Conservation (phyloP, 306 rosid genomes). For the Malus asiatica region DNA sequence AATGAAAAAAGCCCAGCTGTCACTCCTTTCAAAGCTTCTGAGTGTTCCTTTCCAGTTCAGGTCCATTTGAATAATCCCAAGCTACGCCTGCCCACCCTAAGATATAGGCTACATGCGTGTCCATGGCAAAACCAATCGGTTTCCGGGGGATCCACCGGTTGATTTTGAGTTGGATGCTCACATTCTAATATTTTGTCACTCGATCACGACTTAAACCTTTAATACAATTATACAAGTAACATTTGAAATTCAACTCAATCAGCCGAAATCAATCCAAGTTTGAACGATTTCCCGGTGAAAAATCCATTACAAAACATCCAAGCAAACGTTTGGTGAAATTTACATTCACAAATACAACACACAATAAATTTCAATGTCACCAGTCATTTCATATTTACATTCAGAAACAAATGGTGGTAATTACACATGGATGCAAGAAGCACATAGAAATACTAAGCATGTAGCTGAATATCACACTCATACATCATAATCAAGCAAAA, state of each 20-base stretch:
- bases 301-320: not conserved
- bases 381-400: not conserved
- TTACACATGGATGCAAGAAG: not conserved
- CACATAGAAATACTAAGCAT: not conserved
- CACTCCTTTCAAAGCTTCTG: not conserved
- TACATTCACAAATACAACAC: conserved; percentile 2
- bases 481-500: not conserved
- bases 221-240: not conserved
- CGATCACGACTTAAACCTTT: too few relatives aligned
- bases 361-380: not conserved
- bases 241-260: too few relatives aligned
- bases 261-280: too few relatives aligned
- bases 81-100: not conserved
- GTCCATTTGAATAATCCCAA: not conserved
- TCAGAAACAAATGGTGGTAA: not conserved
- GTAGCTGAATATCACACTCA: not conserved
- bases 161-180: not conserved
- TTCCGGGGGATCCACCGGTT: not conserved
- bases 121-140: not conserved
- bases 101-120: not conserved
- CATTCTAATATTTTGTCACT: too few relatives aligned
- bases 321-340: not conserved
- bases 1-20: not conserved
- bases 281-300: not conserved
- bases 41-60: not conserved